Evolutionary conservation across 345 rosid species (phyloP).

Genomic region (Melaleuca quinquenervia): DNA sequence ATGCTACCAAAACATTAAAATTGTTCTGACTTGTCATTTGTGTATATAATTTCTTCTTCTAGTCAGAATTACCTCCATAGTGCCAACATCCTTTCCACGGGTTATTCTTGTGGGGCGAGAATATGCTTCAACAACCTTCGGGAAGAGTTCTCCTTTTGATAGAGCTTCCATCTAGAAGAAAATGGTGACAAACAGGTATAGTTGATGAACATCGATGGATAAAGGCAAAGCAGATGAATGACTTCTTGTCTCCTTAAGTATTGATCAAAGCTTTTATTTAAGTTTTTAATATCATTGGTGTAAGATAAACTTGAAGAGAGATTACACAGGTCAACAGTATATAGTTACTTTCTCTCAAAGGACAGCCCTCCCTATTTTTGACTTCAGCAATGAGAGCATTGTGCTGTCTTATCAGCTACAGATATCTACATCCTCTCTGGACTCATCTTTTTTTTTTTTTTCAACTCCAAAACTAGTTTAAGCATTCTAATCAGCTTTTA

Average conservation of each 20-base stretch:
- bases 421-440: neutral
- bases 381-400: neutral
- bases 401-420: neutral
- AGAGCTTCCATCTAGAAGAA: slow-evolving; percentile 60
- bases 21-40: neutral
- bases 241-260: neutral
- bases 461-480: neutral
- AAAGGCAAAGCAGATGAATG: neutral
- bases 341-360: neutral
- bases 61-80: slow-evolving; percentile 42
- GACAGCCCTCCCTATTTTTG: neutral
- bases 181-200: neutral
- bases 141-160: slow-evolving; percentile 50
- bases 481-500: neutral
- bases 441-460: neutral
- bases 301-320: neutral
- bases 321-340: neutral
- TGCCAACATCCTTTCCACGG: slow-evolving; percentile 72
- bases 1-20: neutral
- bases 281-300: neutral
- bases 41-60: neutral
- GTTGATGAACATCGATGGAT: neutral
- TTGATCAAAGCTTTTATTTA: neutral
- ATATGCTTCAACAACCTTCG: slow-evolving; percentile 78
- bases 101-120: slow-evolving; percentile 92